phyloP scores from a whole-genome alignment of 306 rosid genomes.

The Cicer cuneatum region DNA sequence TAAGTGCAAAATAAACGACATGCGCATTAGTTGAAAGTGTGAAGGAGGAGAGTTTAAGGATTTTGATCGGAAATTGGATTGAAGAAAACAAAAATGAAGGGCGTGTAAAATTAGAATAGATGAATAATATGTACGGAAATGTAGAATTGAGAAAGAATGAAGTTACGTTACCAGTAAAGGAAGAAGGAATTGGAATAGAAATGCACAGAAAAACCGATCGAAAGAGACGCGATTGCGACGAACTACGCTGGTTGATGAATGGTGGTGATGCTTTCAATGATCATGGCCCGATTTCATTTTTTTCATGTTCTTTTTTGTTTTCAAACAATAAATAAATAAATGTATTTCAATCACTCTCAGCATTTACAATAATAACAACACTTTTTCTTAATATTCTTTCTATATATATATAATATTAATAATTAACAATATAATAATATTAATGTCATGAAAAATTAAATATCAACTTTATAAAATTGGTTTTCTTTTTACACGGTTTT shows the following conservation, averaged over 20 bases:
- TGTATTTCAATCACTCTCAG: no score
- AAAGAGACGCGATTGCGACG: conserved; percentile 38
- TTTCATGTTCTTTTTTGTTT: not conserved
- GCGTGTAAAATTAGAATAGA: conserved; percentile 10
- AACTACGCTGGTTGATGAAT: not conserved
- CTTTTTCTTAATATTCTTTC: no score
- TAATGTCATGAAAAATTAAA: no score
- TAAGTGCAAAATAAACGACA: not conserved
- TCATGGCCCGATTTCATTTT: not conserved
- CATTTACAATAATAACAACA: no score
- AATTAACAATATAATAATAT: no score
- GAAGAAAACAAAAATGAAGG: not conserved
- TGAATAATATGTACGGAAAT: conserved; percentile 16
- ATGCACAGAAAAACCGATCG: not conserved
- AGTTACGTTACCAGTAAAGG: conserved; percentile 34
- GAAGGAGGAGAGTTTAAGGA: not conserved
- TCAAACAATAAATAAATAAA: not conserved
- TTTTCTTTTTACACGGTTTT: no score
- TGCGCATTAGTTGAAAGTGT: not conserved
- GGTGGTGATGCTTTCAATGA: conserved; percentile 37
- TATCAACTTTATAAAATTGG: no score
- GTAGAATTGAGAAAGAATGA: conserved; percentile 18
- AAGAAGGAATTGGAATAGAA: conserved; percentile 31
- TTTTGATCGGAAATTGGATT: not conserved
- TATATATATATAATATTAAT: no score